Evolutionary conservation across 176 grass and related monocot genomes (phyloP).

Genomic region (Rhynchospora pubera): DNA sequence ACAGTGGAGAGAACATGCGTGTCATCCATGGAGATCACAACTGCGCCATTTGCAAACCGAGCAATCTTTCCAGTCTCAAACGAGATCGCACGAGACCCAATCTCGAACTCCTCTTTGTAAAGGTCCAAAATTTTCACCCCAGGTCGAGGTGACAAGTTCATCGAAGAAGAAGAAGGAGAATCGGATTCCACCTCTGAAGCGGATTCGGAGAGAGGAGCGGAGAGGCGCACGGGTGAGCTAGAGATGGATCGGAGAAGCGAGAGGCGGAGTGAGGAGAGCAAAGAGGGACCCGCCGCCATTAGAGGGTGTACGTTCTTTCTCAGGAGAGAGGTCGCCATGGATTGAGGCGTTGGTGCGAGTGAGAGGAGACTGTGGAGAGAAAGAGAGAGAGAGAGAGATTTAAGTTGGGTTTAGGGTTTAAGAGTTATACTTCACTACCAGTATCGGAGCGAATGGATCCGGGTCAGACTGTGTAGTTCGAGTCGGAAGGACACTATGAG

Average conservation of each 20-base stretch:
- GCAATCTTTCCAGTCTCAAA: conserved; percentile 91
- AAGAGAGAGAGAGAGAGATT: not conserved
- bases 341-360: not conserved
- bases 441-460: not conserved
- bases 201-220: conserved; percentile 3
- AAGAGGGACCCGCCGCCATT: not conserved
- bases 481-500: not conserved
- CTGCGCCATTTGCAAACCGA: conserved; percentile 80
- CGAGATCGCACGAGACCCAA: conserved; percentile 61
- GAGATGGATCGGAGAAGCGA: conserved; percentile 12
- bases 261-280: conserved; percentile 2
- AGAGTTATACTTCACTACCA: not conserved
- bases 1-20: conserved; percentile 79
- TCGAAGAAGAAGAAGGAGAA: not conserved
- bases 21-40: conserved; percentile 82
- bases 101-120: conserved; percentile 79
- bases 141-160: conserved; percentile 7
- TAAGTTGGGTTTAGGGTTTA: conserved; percentile 21
- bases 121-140: conserved; percentile 56
- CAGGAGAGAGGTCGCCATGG: conserved; percentile 21
- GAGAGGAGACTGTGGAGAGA: not conserved
- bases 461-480: not conserved
- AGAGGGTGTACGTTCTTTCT: conserved; percentile 18
- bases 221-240: not conserved
- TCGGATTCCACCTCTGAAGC: not conserved